phyloP scores from a whole-genome alignment of 1,284 basidiomycete genomes.

The Puccinia sorghi region DNA sequence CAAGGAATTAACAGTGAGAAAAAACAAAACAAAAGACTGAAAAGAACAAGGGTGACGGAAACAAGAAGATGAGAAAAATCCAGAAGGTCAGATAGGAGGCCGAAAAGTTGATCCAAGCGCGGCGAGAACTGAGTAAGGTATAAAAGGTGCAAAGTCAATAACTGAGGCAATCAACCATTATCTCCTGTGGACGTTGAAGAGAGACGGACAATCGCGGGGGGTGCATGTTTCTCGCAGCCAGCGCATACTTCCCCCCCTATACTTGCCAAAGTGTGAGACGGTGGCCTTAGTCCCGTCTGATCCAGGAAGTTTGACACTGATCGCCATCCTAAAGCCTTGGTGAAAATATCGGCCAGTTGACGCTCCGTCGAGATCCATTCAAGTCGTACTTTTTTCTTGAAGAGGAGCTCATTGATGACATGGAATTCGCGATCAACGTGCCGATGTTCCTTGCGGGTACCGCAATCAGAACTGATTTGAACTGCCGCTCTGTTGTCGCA shows the following conservation, averaged over 20 bases:
- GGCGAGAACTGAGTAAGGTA: neutral
- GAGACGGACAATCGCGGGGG: neutral
- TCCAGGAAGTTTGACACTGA: neutral
- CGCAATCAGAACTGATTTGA: neutral
- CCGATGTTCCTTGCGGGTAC: neutral
- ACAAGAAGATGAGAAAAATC: too few species aligned
- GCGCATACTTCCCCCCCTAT: neutral
- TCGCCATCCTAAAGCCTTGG: neutral
- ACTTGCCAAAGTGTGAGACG: neutral
- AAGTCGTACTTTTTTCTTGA: neutral
- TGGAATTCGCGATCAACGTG: constrained; percentile 5
- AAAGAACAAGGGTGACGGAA: too few species aligned
- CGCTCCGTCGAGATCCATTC: neutral
- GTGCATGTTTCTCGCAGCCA: neutral
- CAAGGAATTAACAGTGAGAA: too few species aligned
- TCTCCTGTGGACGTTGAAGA: neutral
- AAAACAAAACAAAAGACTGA: too few species aligned
- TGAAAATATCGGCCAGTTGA: neutral
- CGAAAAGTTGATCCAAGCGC: too few species aligned
- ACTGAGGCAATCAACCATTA: neutral
- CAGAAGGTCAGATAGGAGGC: neutral
- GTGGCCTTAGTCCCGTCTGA: neutral
- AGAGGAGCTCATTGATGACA: neutral
- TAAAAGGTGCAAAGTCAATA: neutral
- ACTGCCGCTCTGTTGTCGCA: constrained; percentile 8